A percentile compares a stretch with the other conserved stretches of the same genome.
phyloP scores from a whole-genome alignment of 2,329 filamentous ascomycete genomes.

The Cordyceps cateniannulata region DNA sequence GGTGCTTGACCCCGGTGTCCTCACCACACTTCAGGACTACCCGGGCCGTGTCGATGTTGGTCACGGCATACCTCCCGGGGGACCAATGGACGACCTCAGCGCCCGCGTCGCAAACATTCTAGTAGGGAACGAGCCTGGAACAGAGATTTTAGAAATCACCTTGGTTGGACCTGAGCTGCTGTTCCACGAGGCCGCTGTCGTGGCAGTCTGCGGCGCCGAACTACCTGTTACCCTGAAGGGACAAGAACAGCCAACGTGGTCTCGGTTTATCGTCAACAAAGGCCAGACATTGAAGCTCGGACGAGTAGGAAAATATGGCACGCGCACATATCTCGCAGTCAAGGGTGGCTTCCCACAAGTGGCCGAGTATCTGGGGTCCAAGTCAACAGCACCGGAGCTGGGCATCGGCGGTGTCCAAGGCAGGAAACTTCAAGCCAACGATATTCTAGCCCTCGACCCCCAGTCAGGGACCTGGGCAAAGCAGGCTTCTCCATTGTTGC shows the following conservation, averaged over 20 bases:
- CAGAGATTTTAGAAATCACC: conserved; percentile 54
- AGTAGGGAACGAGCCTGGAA: conserved; percentile 46
- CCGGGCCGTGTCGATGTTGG: conserved; percentile 50
- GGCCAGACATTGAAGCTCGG: conserved; percentile 43
- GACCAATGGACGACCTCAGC: conserved; percentile 55
- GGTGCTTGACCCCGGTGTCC: conserved; percentile 48
- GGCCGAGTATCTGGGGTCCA: conserved; percentile 51
- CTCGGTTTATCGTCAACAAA: conserved; percentile 43
- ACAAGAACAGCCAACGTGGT: conserved; percentile 46
- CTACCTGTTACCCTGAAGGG: conserved; percentile 47
- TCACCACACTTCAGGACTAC: conserved; percentile 53
- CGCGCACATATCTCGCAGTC: conserved; percentile 52
- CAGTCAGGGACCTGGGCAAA: neutral
- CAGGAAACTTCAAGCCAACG: conserved; percentile 45
- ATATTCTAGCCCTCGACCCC: conserved; percentile 38
- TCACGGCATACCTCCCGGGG: conserved; percentile 51
- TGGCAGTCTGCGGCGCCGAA: conserved; percentile 51
- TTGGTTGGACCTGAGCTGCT: conserved; percentile 51
- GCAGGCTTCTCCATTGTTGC: conserved; percentile 1
- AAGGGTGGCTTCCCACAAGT: conserved; percentile 34
- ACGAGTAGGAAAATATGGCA: conserved; percentile 43
- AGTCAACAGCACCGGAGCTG: conserved; percentile 51
- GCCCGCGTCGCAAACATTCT: conserved; percentile 53
- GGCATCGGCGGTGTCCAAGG: conserved; percentile 56
- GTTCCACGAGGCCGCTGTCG: conserved; percentile 47